A percentile compares a stretch with the other conserved stretches of the same genome.
phyloP scores from a whole-genome alignment of 805 yeast genomes.

The Wickerhamiella musiphila region DNA sequence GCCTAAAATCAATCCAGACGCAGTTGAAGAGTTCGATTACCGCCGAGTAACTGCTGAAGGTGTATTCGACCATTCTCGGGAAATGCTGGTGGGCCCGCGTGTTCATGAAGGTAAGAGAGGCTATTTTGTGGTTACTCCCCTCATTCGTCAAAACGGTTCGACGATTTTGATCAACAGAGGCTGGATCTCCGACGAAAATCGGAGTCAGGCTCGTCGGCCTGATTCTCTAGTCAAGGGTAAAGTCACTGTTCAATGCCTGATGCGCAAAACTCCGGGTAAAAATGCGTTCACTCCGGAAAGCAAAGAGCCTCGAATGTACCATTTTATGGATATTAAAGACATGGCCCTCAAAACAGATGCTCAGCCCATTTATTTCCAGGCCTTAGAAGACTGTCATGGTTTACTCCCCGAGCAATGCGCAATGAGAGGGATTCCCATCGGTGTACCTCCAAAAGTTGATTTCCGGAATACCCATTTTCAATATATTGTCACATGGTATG shows the following conservation, averaged over 20 bases:
- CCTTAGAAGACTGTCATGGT: conserved; percentile 32
- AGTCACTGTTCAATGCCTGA: conserved; percentile 54
- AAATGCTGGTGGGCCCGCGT: conserved; percentile 85
- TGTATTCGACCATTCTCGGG: conserved; percentile 64
- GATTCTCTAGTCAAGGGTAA: conserved; percentile 56
- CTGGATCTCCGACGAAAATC: conserved; percentile 55
- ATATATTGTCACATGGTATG: conserved; percentile 90
- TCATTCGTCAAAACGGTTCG: conserved; percentile 59
- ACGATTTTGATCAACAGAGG: conserved; percentile 79
- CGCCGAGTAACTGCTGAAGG: conserved; percentile 67
- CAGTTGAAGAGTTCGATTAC: conserved; percentile 60
- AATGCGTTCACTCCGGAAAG: conserved; percentile 56
- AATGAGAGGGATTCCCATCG: conserved; percentile 80
- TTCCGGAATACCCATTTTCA: conserved; percentile 81
- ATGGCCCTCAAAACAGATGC: conserved; percentile 57
- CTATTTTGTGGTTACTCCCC: conserved; percentile 65
- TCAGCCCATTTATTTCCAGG: conserved; percentile 62
- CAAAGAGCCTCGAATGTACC: conserved; percentile 54
- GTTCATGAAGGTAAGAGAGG: conserved; percentile 57
- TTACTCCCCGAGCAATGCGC: conserved; percentile 34
- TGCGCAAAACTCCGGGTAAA: conserved; percentile 49
- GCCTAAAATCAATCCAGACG: conserved; percentile 33
- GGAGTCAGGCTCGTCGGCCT: conserved; percentile 41
- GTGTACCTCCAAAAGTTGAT: conserved; percentile 62
- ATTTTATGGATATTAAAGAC: conserved; percentile 62